A percentile compares a stretch with the other conserved stretches of the same genome.
phyloP scores from a whole-genome alignment of 768 basidiomycete species.

The Zangia roseola region DNA sequence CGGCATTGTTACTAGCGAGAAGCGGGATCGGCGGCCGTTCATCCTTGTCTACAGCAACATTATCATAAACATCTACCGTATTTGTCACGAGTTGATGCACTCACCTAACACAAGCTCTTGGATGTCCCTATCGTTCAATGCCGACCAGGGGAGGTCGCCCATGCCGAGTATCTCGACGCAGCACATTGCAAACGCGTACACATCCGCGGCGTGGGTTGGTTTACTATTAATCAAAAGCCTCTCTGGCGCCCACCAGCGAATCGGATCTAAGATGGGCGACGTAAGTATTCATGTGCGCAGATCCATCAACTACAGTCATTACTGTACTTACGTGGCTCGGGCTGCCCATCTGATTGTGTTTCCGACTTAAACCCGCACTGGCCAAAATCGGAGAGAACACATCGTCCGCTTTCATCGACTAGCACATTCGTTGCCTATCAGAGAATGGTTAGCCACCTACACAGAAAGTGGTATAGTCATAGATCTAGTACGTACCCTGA shows the following conservation, averaged over 20 bases:
- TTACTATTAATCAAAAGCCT: conserved; percentile 47
- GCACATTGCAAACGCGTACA: conserved; percentile 67
- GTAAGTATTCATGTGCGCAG: not conserved
- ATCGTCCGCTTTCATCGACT: conserved; percentile 62
- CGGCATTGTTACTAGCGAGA: conserved; percentile 31
- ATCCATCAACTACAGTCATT: not conserved
- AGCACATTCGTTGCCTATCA: conserved; percentile 72
- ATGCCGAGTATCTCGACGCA: conserved; percentile 64
- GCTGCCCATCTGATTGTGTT: conserved; percentile 55
- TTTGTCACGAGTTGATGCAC: conserved; percentile 14
- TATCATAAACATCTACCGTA: conserved; percentile 17
- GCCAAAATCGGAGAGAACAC: conserved; percentile 81
- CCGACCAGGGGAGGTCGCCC: conserved; percentile 60
- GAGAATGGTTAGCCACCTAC: not conserved
- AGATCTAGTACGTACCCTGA: conserved; percentile 58
- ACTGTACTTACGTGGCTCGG: conserved; percentile 45
- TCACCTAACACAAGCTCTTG: conserved; percentile 50
- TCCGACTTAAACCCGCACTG: conserved; percentile 80
- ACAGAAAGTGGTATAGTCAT: not conserved
- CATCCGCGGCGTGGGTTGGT: conserved; percentile 57
- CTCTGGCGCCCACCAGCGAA: conserved; percentile 75
- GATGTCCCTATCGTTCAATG: conserved; percentile 50
- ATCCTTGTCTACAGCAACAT: conserved; percentile 41
- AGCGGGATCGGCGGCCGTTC: conserved; percentile 49
- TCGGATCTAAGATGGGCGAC: conserved; percentile 48